Evolutionary conservation across 2,329 filamentous ascomycete genomes (phyloP), one percentile per base, ranked within the genome.

Genomic region (Blumeria hordei): DNA sequence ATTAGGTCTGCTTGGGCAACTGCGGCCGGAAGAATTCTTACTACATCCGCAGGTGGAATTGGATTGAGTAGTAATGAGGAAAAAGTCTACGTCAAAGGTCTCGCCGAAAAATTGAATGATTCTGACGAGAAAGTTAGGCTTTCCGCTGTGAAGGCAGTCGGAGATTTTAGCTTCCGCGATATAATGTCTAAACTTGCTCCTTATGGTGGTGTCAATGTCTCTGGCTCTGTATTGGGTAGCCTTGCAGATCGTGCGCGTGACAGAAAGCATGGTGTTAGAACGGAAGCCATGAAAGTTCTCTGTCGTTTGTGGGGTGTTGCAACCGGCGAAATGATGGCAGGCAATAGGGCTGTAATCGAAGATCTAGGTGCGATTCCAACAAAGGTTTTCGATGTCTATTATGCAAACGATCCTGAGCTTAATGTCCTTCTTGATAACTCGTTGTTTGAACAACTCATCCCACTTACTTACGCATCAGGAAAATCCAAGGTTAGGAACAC

Each of bases 281-380:
- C 85, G 41, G 86, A 90, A 62, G 88, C 87, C 28, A 94, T 94
- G 77, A 82, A 80, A 53, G 73, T 93, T 8, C 71, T 96, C 1
- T 85, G 79, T 10, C 85, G 81, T 58, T 80, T 96, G 33, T 98
- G 92, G 92, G 88, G 86, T n/a, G 88, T 93, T 16, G 90, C 86
- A 11, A 79, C 82, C 16, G 85, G 87, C 16, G 88, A 94, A 62
- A 84, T 98, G 61, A 80, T 85, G 28, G 78, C 83, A 54, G 86
- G 85, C 12, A 83, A 90, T 62, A 86, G 94, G 61, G 72, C 75
- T 16, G 82, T 94, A 18, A 76, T 75, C 11, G 71, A 78, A 9
- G 76, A 90, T n/a, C 71, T 98, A 11, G 83, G 81, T 6, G 81
- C 81, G 28, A 87, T 93, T 41, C 90, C 92, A 2, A 83, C 83